Evolutionary conservation across 1,139 yeast species (phyloP).

Genomic region (Meyerozyma smithsonii): DNA sequence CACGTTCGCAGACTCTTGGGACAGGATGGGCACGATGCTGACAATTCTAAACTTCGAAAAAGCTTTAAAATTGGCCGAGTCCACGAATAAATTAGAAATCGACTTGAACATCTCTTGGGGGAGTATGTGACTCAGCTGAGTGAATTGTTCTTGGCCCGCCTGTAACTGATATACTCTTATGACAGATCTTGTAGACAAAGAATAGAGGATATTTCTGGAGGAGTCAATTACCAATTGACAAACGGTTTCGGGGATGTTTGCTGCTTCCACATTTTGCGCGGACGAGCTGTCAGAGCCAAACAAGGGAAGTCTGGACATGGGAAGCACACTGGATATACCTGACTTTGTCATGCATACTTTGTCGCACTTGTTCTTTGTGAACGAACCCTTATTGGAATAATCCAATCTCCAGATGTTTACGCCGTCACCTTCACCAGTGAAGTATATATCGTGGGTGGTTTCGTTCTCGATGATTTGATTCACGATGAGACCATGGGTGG

Average conservation of each 20-base stretch:
- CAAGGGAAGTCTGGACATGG: constrained; percentile 40
- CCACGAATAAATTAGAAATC: constrained; percentile 52
- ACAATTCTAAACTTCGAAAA: constrained; percentile 52
- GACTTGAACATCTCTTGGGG: constrained; percentile 51
- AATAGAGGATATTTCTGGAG: constrained; percentile 70
- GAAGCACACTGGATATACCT: constrained; percentile 56
- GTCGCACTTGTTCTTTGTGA: constrained; percentile 81
- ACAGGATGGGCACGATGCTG: constrained; percentile 57
- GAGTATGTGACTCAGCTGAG: constrained; percentile 36
- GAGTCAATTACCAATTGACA: constrained; percentile 69
- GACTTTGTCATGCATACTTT: constrained; percentile 76
- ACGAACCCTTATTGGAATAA: constrained; percentile 81
- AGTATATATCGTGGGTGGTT: constrained; percentile 73
- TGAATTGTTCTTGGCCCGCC: constrained; percentile 32
- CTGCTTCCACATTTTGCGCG: constrained; percentile 9
- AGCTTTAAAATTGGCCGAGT: constrained; percentile 34
- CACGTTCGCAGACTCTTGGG: constrained; percentile 62
- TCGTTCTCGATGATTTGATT: constrained; percentile 57
- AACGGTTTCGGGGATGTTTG: constrained; percentile 49
- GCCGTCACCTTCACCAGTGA: constrained; percentile 75
- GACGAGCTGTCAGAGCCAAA: constrained; percentile 23
- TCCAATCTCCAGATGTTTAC: constrained; percentile 81
- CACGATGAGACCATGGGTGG: constrained; percentile 74
- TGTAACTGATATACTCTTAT: constrained; percentile 70
- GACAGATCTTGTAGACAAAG: constrained; percentile 79